These are phyloP conservation scores for Globisporangium echinulatum DNA, from an alignment of 352 stramenopile genomes.

Conservation along the genomic window DNA sequence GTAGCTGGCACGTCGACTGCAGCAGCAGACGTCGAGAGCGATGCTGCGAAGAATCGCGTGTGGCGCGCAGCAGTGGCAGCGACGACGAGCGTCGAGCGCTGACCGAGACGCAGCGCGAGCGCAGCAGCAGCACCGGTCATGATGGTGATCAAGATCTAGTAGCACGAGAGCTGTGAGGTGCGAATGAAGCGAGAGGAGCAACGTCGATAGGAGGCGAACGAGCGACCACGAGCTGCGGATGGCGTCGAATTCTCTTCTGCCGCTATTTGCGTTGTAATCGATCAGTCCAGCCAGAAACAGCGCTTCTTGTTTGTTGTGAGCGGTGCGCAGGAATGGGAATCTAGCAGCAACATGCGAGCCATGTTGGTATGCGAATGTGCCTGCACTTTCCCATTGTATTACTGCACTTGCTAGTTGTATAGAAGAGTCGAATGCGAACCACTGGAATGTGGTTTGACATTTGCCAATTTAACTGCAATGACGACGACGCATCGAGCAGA, in stretches of 20 bases:
- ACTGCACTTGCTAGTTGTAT: background rate
- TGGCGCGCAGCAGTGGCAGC: constrained; percentile 4
- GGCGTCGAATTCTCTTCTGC: background rate
- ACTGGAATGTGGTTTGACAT: background rate
- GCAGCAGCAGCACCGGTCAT: background rate
- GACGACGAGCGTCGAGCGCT: background rate
- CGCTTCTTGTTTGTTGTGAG: background rate
- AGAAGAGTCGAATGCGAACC: background rate
- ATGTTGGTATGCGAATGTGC: background rate
- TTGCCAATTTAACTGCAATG: background rate
- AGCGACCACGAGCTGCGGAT: background rate
- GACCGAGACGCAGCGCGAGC: background rate
- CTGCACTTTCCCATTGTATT: background rate
- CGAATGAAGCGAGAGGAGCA: no score
- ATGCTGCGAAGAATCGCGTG: constrained; percentile 5
- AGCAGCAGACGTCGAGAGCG: constrained; percentile 28
- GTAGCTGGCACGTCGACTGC: constrained; percentile 22
- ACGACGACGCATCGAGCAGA: background rate
- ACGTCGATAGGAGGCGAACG: background rate
- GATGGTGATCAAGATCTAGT: background rate
- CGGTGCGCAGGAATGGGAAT: background rate
- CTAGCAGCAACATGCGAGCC: background rate
- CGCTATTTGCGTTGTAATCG: background rate
- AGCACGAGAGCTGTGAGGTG: no score
- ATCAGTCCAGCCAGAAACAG: background rate